Evolutionary conservation across 2,329 filamentous ascomycete genomes (phyloP).

Genomic region (Raffaelea deltoideospora): DNA sequence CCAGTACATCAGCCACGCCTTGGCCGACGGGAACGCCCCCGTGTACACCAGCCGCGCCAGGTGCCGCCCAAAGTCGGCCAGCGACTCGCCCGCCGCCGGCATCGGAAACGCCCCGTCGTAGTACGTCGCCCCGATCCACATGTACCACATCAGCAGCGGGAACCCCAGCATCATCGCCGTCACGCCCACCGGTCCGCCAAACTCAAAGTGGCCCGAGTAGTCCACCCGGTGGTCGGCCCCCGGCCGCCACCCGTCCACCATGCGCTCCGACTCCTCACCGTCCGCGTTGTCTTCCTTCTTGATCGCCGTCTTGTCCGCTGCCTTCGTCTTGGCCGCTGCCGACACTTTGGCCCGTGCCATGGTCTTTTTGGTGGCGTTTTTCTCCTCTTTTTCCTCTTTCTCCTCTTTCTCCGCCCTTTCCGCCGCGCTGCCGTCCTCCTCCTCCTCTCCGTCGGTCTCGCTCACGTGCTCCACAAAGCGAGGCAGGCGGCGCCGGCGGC

Average conservation of each 20-base stretch:
- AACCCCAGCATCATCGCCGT: conserved; percentile 80
- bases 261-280: conserved; percentile 10
- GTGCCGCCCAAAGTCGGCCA: conserved; percentile 55
- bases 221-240: conserved; percentile 49
- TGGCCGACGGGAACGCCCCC: conserved; percentile 66
- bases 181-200: conserved; percentile 74
- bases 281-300: conserved; percentile 10
- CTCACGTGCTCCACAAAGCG: conserved; percentile 37
- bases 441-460: conserved; percentile 25
- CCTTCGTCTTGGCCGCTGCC: conserved; percentile 12
- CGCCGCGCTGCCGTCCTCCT: background rate
- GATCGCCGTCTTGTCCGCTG: conserved; percentile 17
- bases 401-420: too few species aligned
- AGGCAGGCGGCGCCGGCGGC: conserved; percentile 27
- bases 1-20: conserved; percentile 94
- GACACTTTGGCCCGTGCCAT: conserved; percentile 15
- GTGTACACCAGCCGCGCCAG: conserved; percentile 61
- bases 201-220: conserved; percentile 56
- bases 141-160: conserved; percentile 95
- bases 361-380: conserved; percentile 1
- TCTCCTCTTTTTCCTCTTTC: background rate
- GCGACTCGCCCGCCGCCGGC: conserved; percentile 49
- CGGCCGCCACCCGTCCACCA: conserved; percentile 42
- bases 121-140: conserved; percentile 94
- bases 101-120: conserved; percentile 73